A percentile compares a stretch with the other conserved stretches of the same genome.
phyloP scores from a whole-genome alignment of 192 early-diverging fungal species.

The Umbelopsis isabellina region DNA sequence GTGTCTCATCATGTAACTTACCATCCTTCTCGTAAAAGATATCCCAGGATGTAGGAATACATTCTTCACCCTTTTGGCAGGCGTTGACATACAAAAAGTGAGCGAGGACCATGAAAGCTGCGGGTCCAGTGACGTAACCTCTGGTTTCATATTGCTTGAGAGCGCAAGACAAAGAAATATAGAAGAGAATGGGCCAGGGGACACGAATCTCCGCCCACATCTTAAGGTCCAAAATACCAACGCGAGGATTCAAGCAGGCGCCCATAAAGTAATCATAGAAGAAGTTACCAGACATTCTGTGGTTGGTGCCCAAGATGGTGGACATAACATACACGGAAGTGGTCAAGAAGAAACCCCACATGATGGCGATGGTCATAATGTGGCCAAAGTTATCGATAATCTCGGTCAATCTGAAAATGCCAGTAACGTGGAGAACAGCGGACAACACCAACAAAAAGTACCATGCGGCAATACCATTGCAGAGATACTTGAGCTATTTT shows the following conservation, averaged over 20 bases:
- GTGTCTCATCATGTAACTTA: conserved; percentile 14
- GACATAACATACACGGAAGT: conserved; percentile 38
- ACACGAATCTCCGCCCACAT: conserved; percentile 56
- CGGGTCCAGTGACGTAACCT: conserved; percentile 43
- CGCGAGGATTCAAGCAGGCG: conserved; percentile 47
- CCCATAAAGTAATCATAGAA: conserved; percentile 57
- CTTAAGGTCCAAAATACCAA: conserved; percentile 50
- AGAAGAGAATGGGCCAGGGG: conserved; percentile 52
- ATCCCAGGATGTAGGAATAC: conserved; percentile 57
- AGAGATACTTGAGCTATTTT: conserved; percentile 52
- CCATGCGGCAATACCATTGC: conserved; percentile 56
- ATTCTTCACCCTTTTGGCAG: conserved; percentile 55
- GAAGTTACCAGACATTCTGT: conserved; percentile 60
- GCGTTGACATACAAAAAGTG: conserved; percentile 55
- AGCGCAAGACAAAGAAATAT: conserved; percentile 49
- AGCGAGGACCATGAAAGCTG: conserved; percentile 51
- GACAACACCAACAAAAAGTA: conserved; percentile 51
- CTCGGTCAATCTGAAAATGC: conserved; percentile 46
- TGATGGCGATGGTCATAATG: conserved; percentile 57
- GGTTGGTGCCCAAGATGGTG: conserved; percentile 38
- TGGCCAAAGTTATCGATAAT: conserved; percentile 63
- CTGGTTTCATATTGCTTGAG: conserved; percentile 49
- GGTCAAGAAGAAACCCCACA: conserved; percentile 52
- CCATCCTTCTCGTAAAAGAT: conserved; percentile 59
- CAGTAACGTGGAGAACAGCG: conserved; percentile 47